phyloP scores from a whole-genome alignment of 1,284 basidiomycete species.

The Heimioporus retisporus region DNA sequence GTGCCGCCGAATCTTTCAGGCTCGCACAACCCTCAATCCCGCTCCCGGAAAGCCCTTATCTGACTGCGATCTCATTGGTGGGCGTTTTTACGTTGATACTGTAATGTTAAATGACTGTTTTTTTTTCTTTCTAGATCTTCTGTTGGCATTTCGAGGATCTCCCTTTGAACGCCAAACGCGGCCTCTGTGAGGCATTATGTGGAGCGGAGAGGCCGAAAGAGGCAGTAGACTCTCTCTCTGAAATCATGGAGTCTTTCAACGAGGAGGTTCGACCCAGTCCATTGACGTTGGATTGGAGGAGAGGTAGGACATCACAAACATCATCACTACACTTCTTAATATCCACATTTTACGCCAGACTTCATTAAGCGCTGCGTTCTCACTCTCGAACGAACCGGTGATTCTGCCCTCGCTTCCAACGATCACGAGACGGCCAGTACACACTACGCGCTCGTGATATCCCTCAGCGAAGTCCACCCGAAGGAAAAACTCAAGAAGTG shows the following conservation, averaged over 20 bases:
- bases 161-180: background rate
- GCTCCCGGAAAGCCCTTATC: slow-evolving; percentile 1
- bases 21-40: background rate
- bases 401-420: background rate
- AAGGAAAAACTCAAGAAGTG: slow-evolving; percentile 9
- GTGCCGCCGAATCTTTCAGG: slow-evolving; percentile 10
- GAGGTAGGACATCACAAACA: background rate
- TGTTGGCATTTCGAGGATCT: slow-evolving; percentile 12
- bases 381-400: slow-evolving; percentile 7
- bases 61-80: slow-evolving; percentile 13
- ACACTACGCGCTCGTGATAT: slow-evolving; percentile 11
- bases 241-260: background rate
- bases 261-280: slow-evolving; percentile 1
- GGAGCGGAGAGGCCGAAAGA: slow-evolving; percentile 6
- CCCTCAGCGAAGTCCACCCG: background rate
- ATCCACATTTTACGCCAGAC: background rate
- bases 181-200: slow-evolving; percentile 13
- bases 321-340: background rate
- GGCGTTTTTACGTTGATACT: background rate
- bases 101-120: background rate
- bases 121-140: slow-evolving; percentile 10
- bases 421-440: slow-evolving; percentile 8
- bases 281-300: slow-evolving; percentile 6
- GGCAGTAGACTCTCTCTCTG: slow-evolving; percentile 4
- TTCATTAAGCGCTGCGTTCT: slow-evolving; percentile 12